Conservation (phyloP, 1,284 basidiomycete species). For the Entoloma clypeatum region DNA sequence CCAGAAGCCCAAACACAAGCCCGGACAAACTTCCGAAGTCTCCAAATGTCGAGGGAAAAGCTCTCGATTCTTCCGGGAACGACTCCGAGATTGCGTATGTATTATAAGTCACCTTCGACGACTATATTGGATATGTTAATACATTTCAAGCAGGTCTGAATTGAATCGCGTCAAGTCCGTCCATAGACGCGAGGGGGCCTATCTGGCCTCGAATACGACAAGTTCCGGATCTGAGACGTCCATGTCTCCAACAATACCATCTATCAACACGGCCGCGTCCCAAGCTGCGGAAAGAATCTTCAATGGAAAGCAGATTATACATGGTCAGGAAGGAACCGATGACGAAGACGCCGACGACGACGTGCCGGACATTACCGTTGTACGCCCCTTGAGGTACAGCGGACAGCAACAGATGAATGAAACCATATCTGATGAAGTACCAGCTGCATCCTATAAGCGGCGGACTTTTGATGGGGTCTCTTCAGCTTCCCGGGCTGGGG, state of each 20-base stretch:
- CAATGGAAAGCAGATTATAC: conserved; percentile 11
- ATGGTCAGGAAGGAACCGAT: conserved; percentile 8
- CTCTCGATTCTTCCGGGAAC: too few species aligned
- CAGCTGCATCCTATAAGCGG: conserved; percentile 10
- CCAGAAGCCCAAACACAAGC: conserved; percentile 14
- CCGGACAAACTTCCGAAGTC: conserved; percentile 10
- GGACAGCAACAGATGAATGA: conserved; percentile 7
- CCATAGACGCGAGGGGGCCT: conserved; percentile 67
- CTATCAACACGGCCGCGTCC: conserved; percentile 5
- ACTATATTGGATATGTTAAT: conserved; percentile 7
- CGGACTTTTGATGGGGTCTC: conserved; percentile 14
- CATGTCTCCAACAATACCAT: conserved; percentile 7
- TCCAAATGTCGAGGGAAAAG: conserved; percentile 7
- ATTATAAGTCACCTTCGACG: background rate
- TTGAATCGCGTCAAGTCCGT: conserved; percentile 26
- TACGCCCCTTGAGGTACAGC: conserved; percentile 30
- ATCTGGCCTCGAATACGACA: conserved; percentile 46
- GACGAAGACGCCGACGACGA: conserved; percentile 24
- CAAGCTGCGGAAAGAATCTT: conserved; percentile 9
- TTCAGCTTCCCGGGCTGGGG: conserved; percentile 11
- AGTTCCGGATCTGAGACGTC: conserved; percentile 18
- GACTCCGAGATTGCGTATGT: too few species aligned
- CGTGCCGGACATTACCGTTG: conserved; percentile 36
- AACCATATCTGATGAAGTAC: conserved; percentile 7
- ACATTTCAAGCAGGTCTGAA: conserved; percentile 9